These are phyloP conservation scores for Biscogniauxia sp. DNA, from an alignment of 2,329 filamentous ascomycete genomes.

Conservation along the genomic window DNA sequence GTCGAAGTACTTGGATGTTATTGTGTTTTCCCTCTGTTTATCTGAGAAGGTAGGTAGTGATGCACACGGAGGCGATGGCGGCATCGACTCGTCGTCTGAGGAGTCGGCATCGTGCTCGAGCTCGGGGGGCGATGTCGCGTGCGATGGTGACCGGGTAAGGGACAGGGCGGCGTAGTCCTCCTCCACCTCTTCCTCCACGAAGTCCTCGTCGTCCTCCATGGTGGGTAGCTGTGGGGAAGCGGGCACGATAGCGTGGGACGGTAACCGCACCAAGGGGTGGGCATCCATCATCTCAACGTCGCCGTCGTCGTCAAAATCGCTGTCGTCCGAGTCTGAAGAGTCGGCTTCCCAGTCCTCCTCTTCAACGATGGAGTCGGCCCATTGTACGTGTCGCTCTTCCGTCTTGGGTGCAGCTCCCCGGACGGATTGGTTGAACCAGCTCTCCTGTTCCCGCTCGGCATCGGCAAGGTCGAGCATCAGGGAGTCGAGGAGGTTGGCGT, in stretches of 20 bases:
- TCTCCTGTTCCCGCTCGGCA: constrained; percentile 92
- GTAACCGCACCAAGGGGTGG: constrained; percentile 45
- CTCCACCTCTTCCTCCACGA: constrained; percentile 46
- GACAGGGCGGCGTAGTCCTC: constrained; percentile 63
- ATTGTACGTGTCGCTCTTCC: constrained; percentile 76
- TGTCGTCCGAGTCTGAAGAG: constrained; percentile 55
- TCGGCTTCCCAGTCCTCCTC: constrained; percentile 70
- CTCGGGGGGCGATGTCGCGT: constrained; percentile 65
- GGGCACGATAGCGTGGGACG: constrained; percentile 34
- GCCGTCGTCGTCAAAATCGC: constrained; percentile 51
- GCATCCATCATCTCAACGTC: constrained; percentile 56
- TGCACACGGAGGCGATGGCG: constrained; percentile 63
- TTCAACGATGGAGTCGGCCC: constrained; percentile 77
- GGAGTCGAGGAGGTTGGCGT: constrained; percentile 96
- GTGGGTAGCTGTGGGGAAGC: constrained; percentile 35
- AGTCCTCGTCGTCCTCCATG: constrained; percentile 38
- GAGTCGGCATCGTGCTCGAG: constrained; percentile 68
- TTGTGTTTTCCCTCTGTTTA: constrained; percentile 47
- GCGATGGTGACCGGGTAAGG: constrained; percentile 67
- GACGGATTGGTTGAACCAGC: constrained; percentile 96
- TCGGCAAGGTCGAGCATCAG: constrained; percentile 91
- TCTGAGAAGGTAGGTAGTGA: constrained; percentile 59
- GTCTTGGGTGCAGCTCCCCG: constrained; percentile 61
- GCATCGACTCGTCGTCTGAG: constrained; percentile 71
- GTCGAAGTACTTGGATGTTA: constrained; percentile 33